Evolutionary conservation across 352 stramenopile genomes (phyloP).

Genomic region (Pythium guiyangense): DNA sequence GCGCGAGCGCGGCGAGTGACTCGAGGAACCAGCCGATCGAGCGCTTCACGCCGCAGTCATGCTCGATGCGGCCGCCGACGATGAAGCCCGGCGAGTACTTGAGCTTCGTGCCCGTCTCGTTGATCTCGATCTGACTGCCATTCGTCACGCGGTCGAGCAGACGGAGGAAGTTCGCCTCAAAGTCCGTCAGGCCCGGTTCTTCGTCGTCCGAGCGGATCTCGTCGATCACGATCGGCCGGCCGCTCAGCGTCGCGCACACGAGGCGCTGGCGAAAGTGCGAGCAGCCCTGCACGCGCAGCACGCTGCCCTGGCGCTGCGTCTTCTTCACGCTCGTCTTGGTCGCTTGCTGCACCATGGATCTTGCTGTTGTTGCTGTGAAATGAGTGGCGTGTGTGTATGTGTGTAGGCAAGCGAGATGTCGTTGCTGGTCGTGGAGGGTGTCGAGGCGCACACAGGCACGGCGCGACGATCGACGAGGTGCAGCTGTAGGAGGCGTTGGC

Average conservation of each 20-base stretch:
- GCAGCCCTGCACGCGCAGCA: constrained; percentile 69
- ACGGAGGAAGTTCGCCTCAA: constrained; percentile 96
- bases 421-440: not conserved
- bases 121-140: constrained; percentile 98
- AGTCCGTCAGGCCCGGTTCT: constrained; percentile 92
- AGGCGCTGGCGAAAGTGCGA: constrained; percentile 94
- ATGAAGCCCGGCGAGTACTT: constrained; percentile 96
- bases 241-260: constrained; percentile 90
- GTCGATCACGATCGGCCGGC: constrained; percentile 91
- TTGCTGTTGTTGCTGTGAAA: not conserved
- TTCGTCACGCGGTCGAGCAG: constrained; percentile 97
- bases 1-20: constrained; percentile 93
- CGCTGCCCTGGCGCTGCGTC: constrained; percentile 29
- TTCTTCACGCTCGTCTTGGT: constrained; percentile 24
- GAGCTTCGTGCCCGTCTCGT: constrained; percentile 97
- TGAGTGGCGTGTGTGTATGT: too few species aligned
- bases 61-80: constrained; percentile 91
- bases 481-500: too few species aligned
- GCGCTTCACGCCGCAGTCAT: constrained; percentile 91
- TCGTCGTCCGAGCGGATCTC: constrained; percentile 95
- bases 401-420: not conserved
- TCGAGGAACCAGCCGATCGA: constrained; percentile 99
- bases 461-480: too few species aligned
- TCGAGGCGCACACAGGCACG: not conserved
- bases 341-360: constrained; percentile 11